Conservation (phyloP, 495 filamentous ascomycete species). For the Lepidopterella palustris region DNA sequence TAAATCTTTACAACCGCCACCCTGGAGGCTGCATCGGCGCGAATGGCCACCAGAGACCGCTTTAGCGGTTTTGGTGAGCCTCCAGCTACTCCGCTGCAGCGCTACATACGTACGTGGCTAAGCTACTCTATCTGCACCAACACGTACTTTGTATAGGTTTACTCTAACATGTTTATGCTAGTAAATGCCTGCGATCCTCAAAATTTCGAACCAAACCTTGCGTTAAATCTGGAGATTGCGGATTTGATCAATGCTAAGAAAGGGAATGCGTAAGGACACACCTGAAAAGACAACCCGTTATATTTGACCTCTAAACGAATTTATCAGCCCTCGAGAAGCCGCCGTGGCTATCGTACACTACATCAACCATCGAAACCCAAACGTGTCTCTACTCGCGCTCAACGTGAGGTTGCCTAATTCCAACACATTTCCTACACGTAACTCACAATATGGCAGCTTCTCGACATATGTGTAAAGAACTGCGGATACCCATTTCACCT, state of each 20-base stretch:
- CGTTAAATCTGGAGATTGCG: constrained; percentile 90
- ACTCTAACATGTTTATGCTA: constrained; percentile 30
- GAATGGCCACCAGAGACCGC: constrained; percentile 92
- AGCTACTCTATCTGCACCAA: background rate
- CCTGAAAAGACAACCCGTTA: background rate
- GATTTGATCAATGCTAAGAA: constrained; percentile 98
- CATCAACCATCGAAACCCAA: constrained; percentile 93
- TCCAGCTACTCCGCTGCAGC: constrained; percentile 76
- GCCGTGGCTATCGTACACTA: constrained; percentile 89
- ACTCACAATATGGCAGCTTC: constrained; percentile 52
- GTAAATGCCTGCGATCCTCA: constrained; percentile 90
- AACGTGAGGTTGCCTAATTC: constrained; percentile 26
- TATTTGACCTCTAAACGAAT: background rate
- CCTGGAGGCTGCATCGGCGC: constrained; percentile 90
- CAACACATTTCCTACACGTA: background rate
- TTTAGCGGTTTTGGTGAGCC: constrained; percentile 77
- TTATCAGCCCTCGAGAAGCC: constrained; percentile 74
- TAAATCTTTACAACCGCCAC: constrained; percentile 4
- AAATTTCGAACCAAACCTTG: constrained; percentile 96
- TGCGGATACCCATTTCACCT: constrained; percentile 99
- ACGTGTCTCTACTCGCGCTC: constrained; percentile 85
- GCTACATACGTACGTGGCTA: constrained; percentile 68
- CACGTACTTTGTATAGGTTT: background rate
- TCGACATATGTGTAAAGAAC: constrained; percentile 99
- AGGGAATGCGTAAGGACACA: constrained; percentile 66